Percentiles rank a stretch among this genome's conserved stretches.
Evolutionary conservation across 1,284 basidiomycete species (phyloP).

Genomic region (Pascua sp.): DNA sequence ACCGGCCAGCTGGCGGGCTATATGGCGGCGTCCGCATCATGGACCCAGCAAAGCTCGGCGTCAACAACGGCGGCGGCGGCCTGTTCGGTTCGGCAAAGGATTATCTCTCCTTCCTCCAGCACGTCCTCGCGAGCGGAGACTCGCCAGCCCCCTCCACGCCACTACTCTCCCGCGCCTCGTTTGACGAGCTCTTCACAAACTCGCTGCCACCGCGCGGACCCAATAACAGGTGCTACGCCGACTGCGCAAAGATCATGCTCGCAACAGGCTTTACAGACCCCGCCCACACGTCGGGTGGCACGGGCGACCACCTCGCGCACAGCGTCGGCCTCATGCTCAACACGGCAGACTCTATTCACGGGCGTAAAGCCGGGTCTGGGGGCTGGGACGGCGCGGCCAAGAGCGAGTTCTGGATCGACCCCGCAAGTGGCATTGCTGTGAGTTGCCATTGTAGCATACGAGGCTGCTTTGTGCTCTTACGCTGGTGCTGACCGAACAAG

Average conservation of each 20-base stretch:
- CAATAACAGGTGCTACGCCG: constrained; percentile 7
- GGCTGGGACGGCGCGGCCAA: constrained; percentile 25
- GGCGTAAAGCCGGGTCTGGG: constrained; percentile 13
- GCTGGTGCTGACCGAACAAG: not conserved
- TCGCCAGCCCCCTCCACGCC: constrained; percentile 7
- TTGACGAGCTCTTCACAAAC: constrained; percentile 26
- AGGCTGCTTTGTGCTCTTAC: not conserved
- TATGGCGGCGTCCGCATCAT: not conserved
- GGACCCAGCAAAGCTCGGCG: not conserved
- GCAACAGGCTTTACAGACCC: constrained; percentile 14
- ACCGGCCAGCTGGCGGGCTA: constrained; percentile 1
- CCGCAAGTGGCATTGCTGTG: constrained; percentile 21
- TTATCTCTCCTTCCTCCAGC: constrained; percentile 20
- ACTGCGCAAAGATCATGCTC: constrained; percentile 12
- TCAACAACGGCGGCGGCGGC: constrained; percentile 17
- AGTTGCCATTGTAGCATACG: not conserved
- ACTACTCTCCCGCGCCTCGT: constrained; percentile 21
- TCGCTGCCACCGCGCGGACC: constrained; percentile 14
- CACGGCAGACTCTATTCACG: constrained; percentile 12
- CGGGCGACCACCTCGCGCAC: constrained; percentile 7
- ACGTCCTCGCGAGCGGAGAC: constrained; percentile 11
- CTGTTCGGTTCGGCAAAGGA: constrained; percentile 17
- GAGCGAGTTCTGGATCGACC: constrained; percentile 28
- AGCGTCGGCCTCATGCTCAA: constrained; percentile 12
- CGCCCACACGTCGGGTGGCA: constrained; percentile 9